Base-by-base conservation (phyloP, 2,329 filamentous ascomycete genomes). In the Byssochlamys sp. region DNA sequence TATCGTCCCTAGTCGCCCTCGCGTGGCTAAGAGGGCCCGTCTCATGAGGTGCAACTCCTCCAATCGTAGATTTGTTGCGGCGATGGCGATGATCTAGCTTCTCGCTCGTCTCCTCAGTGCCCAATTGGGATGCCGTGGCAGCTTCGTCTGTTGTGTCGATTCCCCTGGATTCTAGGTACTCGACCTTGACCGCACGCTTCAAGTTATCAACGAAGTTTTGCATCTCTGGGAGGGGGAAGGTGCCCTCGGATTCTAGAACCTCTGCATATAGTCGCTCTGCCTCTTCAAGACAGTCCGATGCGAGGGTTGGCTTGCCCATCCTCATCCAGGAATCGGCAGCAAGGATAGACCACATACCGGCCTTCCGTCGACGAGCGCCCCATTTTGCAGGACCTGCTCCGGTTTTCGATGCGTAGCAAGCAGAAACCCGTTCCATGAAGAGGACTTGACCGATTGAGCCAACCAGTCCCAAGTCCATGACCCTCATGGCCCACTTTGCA, bases 331-430 rank as follows among this genome's bases (percentile, higher is more conserved):
- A 82, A 65, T 96, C 88, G 0, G 91, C 86, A 1, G 89, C 88
- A 45, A 96, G 80, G 25, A 94, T 81, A 63, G 86, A 88, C 91
- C 91, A 99, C 62, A 95, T 82, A 0, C 89, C 94, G 1, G 91
- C 89, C 77, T 96, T 99, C 53, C 94, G 82, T 59, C 81, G 82
- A 60, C 92, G 82, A 7, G 82, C 80, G 14, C 91, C 91, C 79
- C 86, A 88, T 39, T 77, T 77, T 59, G 85, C 81, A 7, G 81
- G 82, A 1, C 87, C 86, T 2, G 84, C 75, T 2, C 88, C 86
- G 27, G 80, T 80, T 63, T 89, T 89, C 2, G 88, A 85, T 0
- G 84, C 84, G 73, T 92, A 96, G 75, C 90, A 96, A 2, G 88
- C 84, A 0, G 90, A 89, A 24, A 96, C 82, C 35, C 94, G 85